Conservation (phyloP, 2,329 filamentous ascomycete species). For the Fusarium lyarnte region DNA sequence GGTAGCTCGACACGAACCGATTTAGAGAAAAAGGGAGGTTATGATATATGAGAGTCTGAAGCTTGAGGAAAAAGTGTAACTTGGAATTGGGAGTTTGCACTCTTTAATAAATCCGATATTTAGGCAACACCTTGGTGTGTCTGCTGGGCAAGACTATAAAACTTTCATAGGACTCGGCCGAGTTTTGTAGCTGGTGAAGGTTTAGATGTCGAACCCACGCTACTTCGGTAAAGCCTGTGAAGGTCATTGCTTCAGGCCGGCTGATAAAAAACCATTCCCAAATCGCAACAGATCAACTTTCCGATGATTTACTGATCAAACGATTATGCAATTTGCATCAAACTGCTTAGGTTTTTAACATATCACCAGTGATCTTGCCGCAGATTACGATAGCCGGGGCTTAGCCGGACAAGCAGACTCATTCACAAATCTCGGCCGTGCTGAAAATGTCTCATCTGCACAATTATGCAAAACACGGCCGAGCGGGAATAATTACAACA, state of each 20-base stretch:
- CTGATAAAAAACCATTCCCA: no score
- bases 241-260: no score
- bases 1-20: no score
- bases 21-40: no score
- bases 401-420: accelerated
- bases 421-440: not conserved
- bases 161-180: no score
- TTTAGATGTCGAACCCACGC: no score
- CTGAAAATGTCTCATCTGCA: not conserved
- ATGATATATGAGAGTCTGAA: not conserved
- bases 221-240: no score
- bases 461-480: not conserved
- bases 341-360: accelerated
- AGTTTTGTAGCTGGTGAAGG: no score
- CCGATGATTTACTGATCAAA: accelerated
- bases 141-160: no score
- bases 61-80: accelerated
- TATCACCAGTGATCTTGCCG: accelerated
- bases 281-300: accelerated
- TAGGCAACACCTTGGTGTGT: no score
- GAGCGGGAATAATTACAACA: not conserved
- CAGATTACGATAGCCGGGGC: accelerated
- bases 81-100: no score
- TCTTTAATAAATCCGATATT: no score
- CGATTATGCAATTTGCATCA: accelerated